Base-by-base conservation (phyloP, 192 early-diverging fungal genomes). In the Podila epicladia region DNA sequence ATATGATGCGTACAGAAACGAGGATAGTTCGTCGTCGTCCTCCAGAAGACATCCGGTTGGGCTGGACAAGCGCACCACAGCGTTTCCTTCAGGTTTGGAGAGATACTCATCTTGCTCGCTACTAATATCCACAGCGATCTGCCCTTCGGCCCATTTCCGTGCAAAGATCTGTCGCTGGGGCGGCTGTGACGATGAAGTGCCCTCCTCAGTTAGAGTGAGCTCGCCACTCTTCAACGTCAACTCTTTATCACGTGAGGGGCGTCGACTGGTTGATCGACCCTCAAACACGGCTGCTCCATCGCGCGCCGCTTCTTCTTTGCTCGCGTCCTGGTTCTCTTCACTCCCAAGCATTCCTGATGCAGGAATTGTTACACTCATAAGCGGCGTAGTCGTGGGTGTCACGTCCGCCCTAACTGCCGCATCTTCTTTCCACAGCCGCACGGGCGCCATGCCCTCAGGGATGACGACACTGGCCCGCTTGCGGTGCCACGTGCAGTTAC, bases 251-350 rank as follows among this genome's bases (percentile, higher is more conserved):
- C 53, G 53, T 17, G 22, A 55, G 20, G 20, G 53, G 3, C 53
- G 15, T 4, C 58, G 57, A 28, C 58, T 41, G 3, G 35, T 4
- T 1, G 75, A 15, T 12, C 53, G 9, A 22, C 77, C 77, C 41
- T 80, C 77, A 73, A 80, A 80, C 9, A 80, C 71, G 0, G 77
- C 77, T 9, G 77, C 77, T 4, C 77, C 77, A 57, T 80, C 64
- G 12, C 77, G 38, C 55, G 41, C 53, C 4, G 32, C 24, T 15
- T 15, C 62, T 26, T 11, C 17, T 26, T 24, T 38, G 22, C 64
- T 19, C 28, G 22, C 6, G 26, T 22, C 24, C 28, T 50, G 22
- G 11, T 15, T 45, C 6, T 65, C 38, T 5, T 65, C 48, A 19
- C 9, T n/a, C 8, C 26, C 53, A 55, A 55, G 53, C 20, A 9